Base-by-base conservation (phyloP, 495 filamentous ascomycete species). In the Tuber borchii region DNA sequence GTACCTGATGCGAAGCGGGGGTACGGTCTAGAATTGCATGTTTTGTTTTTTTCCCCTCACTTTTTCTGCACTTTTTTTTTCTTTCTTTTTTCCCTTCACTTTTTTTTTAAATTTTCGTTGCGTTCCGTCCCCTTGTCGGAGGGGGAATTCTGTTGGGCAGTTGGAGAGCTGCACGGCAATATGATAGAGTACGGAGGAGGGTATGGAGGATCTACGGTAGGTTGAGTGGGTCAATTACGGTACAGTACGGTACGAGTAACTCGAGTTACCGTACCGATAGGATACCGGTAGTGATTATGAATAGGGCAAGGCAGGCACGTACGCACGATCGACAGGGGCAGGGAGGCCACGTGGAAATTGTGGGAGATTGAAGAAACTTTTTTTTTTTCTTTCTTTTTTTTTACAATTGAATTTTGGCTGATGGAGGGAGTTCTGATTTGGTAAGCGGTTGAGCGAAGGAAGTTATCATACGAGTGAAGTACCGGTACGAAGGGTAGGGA, bases 281-380 rank as follows among this genome's bases (percentile, higher is more conserved):
- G 22, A 40, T 51, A 51, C 48, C 48, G 48, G 20, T n/a, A n/a
- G 20, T n/a, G 48, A n/a, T 51, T 14, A 12, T 31, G 51, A 31
- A 26, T 34, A 1, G 0, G 26, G 56, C 56, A 34, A 31, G 42
- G 42, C 42, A 43, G 42, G n/a, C 43, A 73, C 22, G 45, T 14
- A 72, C 71, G 34, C 44, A 68, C 20, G 70, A 76, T 76, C 72
- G 44, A 74, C 71, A 76, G 74, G 74, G 71, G 37, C 22, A 40
- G 71, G 44, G 61, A 44, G 14, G 26, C 56, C 56, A 65, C 56
- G 56, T 34, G 56, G 56, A 34, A 34, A 56, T 22, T 22, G 46
- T 51, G 46, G 22, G 46, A 6, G 6, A 51, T 48, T 48, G 19
- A 40, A 5, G 5, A 40, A 40, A 39, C n/a, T 0, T 22, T 7